Evolutionary conservation across 2,329 filamentous ascomycete species (phyloP), one percentile per base, ranked within the genome.

Genomic region (Fusarium bulbicola): DNA sequence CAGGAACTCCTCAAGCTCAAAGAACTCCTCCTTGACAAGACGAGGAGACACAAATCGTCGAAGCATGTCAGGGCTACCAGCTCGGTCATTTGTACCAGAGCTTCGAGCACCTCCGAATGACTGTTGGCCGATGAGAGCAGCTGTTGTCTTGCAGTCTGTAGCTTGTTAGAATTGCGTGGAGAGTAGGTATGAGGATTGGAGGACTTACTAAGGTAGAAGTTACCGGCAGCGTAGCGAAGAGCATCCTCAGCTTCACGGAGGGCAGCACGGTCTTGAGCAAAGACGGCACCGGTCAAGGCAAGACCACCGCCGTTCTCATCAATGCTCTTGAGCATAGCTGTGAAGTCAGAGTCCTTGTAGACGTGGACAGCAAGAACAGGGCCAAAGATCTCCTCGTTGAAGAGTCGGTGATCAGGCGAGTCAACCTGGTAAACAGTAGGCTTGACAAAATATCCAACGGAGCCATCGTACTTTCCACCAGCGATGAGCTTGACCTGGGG

Each of bases 331-430:
- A 85, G 71, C 9, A 82, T 74, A 7, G 78, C 67, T 5, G 79
- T 79, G 69, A 81, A 86, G 34, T 78, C 83, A 71, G 81, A 83
- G 79, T 97, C 94, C 66, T 93, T 90, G 85, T 96, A 97, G 67
- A 95, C 89, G 81, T 97, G 89, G 15, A 92, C 83, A 26, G 90
- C 88, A 18, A 96, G 85, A 56, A 97, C 83, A 20, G 94, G 94
- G 3, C 94, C 94, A 79, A 97, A 97, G 62, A 97, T 90, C 82
- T 97, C 94, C 58, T 90, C 91, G 53, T 87, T 90, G 50, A 97
- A 86, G 69, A 95, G 90, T 57, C 88, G 87, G 84, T 97, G 94
- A 68, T 89, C 84, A 0, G 93, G 91, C 82, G 93, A 92, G 36
- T 86, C 89, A 50, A 93, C 92, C 68, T 87, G 82, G 86, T 95